Evolutionary conservation across 228 moss, liverwort and hornwort genomes (phyloP).

Genomic region (Sphagnum magellanicum): DNA sequence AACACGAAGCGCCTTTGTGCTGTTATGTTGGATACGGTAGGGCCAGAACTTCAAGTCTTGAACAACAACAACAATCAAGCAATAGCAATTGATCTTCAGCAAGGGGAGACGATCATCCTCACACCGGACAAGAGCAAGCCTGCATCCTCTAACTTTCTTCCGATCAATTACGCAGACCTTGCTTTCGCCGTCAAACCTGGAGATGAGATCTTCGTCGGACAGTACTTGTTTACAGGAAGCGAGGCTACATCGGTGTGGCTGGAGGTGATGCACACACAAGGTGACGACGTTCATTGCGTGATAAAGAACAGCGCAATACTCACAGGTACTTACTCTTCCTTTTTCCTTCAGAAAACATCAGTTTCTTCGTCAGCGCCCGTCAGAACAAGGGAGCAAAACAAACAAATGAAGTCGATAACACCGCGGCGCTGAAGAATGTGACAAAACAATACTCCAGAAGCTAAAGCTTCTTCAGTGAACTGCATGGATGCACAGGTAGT

Average conservation of each 20-base stretch:
- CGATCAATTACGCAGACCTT: constrained; percentile 27
- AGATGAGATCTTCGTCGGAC: constrained; percentile 42
- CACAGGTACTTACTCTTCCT: constrained; percentile 3
- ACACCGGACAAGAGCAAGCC: constrained; percentile 20
- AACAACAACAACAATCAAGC: constrained; percentile 2
- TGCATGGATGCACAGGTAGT: background rate
- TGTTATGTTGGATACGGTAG: constrained; percentile 42
- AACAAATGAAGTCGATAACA: no score
- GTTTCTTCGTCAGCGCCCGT: no score
- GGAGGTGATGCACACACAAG: constrained; percentile 23
- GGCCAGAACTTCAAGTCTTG: constrained; percentile 28
- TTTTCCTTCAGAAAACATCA: no score
- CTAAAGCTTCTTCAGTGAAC: no score
- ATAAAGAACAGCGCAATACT: constrained; percentile 28
- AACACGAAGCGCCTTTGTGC: constrained; percentile 41
- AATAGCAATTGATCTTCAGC: constrained; percentile 14
- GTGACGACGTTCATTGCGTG: constrained; percentile 14
- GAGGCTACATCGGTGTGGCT: constrained; percentile 25
- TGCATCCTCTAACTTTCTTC: constrained; percentile 16
- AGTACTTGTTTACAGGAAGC: constrained; percentile 41
- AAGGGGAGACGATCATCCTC: constrained; percentile 17
- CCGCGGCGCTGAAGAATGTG: no score
- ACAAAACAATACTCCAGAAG: no score
- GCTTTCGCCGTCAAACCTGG: constrained; percentile 33
- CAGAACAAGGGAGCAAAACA: no score